phyloP scores from a whole-genome alignment of 1,284 basidiomycete species.

The Ganoderma resinaceum region DNA sequence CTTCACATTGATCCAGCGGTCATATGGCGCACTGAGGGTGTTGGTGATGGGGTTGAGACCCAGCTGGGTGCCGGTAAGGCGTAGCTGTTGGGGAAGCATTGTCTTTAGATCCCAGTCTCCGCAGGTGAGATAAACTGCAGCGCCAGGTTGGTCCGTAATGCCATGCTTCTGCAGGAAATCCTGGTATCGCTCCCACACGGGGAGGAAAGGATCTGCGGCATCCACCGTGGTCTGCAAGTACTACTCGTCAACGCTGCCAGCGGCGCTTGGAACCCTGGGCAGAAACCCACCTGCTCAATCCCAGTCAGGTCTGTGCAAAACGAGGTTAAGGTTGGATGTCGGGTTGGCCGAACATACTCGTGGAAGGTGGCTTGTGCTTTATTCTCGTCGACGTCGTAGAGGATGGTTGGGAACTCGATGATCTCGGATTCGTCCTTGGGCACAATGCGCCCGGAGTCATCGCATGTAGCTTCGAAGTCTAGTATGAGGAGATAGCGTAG shows the following conservation, averaged over 20 bases:
- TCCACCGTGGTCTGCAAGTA: constrained; percentile 39
- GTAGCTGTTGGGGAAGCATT: constrained; percentile 45
- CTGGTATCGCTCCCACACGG: constrained; percentile 42
- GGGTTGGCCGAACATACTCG: constrained; percentile 42
- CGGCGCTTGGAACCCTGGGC: neutral
- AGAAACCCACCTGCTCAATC: constrained; percentile 40
- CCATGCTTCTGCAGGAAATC: constrained; percentile 36
- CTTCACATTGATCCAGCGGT: constrained; percentile 43
- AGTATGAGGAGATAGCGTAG: constrained; percentile 41
- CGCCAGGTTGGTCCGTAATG: constrained; percentile 30
- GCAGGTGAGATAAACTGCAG: constrained; percentile 41
- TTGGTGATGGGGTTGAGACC: constrained; percentile 31
- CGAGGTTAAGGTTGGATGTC: constrained; percentile 38
- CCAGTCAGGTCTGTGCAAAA: constrained; percentile 46
- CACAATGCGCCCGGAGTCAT: constrained; percentile 25
- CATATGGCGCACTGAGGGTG: constrained; percentile 32
- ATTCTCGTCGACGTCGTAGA: constrained; percentile 41
- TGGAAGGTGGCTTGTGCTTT: constrained; percentile 41
- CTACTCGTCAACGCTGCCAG: neutral
- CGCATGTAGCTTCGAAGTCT: constrained; percentile 46
- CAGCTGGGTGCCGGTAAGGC: constrained; percentile 29
- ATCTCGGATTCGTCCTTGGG: constrained; percentile 37
- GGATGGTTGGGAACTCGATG: constrained; percentile 44
- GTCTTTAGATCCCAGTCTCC: constrained; percentile 45
- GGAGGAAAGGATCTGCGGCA: constrained; percentile 38